Percentiles rank a stretch among this genome's conserved stretches.
These are phyloP conservation scores for Pichia sp. DNA, from an alignment of 1,139 yeast genomes.

Conservation along the genomic window DNA sequence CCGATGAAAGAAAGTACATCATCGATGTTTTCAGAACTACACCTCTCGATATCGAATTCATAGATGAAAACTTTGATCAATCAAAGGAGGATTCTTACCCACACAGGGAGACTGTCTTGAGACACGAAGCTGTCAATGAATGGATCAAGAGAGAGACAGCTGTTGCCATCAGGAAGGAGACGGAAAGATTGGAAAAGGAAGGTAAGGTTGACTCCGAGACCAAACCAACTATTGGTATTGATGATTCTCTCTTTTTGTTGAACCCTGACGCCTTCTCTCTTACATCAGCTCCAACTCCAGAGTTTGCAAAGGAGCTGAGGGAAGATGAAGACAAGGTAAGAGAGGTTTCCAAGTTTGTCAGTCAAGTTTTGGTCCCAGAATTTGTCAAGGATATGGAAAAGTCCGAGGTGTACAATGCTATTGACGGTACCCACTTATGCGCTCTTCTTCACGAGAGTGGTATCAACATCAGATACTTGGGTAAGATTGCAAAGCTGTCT, in stretches of 20 bases:
- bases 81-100: slow-evolving; percentile 53
- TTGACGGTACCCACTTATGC: slow-evolving; percentile 75
- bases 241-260: slow-evolving; percentile 50
- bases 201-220: slow-evolving; percentile 19
- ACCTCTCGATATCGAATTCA: slow-evolving; percentile 76
- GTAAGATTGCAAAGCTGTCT: slow-evolving; percentile 41
- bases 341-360: slow-evolving; percentile 59
- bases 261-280: slow-evolving; percentile 75
- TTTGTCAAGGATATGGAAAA: slow-evolving; percentile 48
- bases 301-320: slow-evolving; percentile 28
- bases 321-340: slow-evolving; percentile 59
- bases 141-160: slow-evolving; percentile 79
- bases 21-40: slow-evolving; percentile 80
- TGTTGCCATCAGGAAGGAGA: slow-evolving; percentile 41
- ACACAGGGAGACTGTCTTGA: slow-evolving; percentile 66
- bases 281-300: slow-evolving; percentile 34
- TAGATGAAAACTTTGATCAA: slow-evolving; percentile 43
- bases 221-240: slow-evolving; percentile 48
- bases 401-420: slow-evolving; percentile 37
- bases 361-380: slow-evolving; percentile 52
- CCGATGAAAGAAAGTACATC: slow-evolving; percentile 78
- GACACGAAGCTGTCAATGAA: slow-evolving; percentile 85
- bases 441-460: slow-evolving; percentile 69
- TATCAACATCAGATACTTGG: slow-evolving; percentile 85
- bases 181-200: slow-evolving; percentile 38